phyloP scores from a whole-genome alignment of 306 rosid genomes.

The Dalbergia cultrata region DNA sequence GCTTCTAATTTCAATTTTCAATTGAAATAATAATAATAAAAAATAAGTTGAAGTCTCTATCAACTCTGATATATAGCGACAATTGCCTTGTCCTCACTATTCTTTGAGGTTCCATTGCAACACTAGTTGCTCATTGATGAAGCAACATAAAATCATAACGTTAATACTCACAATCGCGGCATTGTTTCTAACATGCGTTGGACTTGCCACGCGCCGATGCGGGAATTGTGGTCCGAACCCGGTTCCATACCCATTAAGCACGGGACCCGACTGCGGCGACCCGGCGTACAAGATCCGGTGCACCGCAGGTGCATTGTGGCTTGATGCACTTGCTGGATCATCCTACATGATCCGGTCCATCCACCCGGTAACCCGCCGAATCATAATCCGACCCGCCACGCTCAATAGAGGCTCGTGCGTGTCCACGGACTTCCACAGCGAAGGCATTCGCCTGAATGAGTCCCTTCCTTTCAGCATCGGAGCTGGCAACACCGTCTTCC shows the following conservation, averaged over 20 bases:
- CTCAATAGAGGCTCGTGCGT: slow-evolving; percentile 29
- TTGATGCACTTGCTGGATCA: slow-evolving; percentile 52
- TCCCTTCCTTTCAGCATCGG: slow-evolving; percentile 49
- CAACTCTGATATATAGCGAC: slow-evolving; percentile 30
- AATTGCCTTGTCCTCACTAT: slow-evolving; percentile 20
- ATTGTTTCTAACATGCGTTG: slow-evolving; percentile 34
- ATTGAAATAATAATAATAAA: slow-evolving; percentile 11
- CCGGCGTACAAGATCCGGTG: slow-evolving; percentile 55
- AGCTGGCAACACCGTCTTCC: slow-evolving; percentile 46
- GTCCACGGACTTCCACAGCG: slow-evolving; percentile 46
- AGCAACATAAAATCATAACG: slow-evolving; percentile 34
- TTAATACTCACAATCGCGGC: slow-evolving; percentile 24
- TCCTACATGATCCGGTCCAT: slow-evolving; percentile 47
- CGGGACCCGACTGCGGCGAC: slow-evolving; percentile 57
- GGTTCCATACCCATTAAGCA: slow-evolving; percentile 64
- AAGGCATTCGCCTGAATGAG: slow-evolving; percentile 54
- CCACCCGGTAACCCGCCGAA: slow-evolving; percentile 31
- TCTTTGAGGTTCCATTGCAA: neutral
- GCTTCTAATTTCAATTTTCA: neutral
- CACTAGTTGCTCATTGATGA: slow-evolving; percentile 39
- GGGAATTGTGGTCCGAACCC: slow-evolving; percentile 48
- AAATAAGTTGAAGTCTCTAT: neutral
- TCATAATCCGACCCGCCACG: slow-evolving; percentile 45
- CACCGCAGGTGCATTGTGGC: slow-evolving; percentile 47
- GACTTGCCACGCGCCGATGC: slow-evolving; percentile 28